Evolutionary conservation across 305 asterid genomes (phyloP).

Genomic region (Striga hermonthica): DNA sequence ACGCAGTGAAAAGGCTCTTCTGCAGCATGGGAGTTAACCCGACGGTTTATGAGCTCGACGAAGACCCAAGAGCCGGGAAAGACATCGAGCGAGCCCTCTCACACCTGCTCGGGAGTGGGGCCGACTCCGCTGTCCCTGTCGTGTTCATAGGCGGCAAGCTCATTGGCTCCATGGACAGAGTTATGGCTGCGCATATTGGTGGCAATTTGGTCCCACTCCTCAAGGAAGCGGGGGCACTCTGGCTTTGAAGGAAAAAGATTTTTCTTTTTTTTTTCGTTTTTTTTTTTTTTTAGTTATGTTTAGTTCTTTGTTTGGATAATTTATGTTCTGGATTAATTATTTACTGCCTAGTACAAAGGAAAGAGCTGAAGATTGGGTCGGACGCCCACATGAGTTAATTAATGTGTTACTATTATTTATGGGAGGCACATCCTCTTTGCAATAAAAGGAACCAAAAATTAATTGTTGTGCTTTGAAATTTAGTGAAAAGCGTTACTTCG

Average conservation of each 20-base stretch:
- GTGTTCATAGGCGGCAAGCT: slow-evolving; percentile 55
- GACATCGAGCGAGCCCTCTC: slow-evolving; percentile 43
- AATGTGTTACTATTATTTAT: too few species aligned
- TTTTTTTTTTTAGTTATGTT: too few species aligned
- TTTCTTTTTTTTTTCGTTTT: too few species aligned
- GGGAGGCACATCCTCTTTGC: too few species aligned
- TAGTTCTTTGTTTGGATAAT: too few species aligned
- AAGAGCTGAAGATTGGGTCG: too few species aligned
- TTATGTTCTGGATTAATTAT: too few species aligned
- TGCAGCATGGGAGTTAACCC: slow-evolving; percentile 60
- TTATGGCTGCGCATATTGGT: slow-evolving; percentile 49
- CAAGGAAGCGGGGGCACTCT: slow-evolving; percentile 55
- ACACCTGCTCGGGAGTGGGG: slow-evolving; percentile 36
- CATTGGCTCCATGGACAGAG: slow-evolving; percentile 50
- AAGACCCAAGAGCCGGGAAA: slow-evolving; percentile 37
- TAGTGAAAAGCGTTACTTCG: too few species aligned
- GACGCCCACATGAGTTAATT: too few species aligned
- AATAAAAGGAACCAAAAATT: too few species aligned
- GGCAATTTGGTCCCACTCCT: slow-evolving; percentile 53
- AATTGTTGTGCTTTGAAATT: too few species aligned
- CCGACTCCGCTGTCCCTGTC: slow-evolving; percentile 41
- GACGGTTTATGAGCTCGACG: slow-evolving; percentile 53
- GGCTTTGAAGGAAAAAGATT: slow-evolving; percentile 34
- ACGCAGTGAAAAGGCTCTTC: slow-evolving; percentile 52
- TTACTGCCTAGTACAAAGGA: too few species aligned